Evolutionary conservation across 371 early-diverging fungal species (phyloP).

Genomic region (Apophysomyces sp.): DNA sequence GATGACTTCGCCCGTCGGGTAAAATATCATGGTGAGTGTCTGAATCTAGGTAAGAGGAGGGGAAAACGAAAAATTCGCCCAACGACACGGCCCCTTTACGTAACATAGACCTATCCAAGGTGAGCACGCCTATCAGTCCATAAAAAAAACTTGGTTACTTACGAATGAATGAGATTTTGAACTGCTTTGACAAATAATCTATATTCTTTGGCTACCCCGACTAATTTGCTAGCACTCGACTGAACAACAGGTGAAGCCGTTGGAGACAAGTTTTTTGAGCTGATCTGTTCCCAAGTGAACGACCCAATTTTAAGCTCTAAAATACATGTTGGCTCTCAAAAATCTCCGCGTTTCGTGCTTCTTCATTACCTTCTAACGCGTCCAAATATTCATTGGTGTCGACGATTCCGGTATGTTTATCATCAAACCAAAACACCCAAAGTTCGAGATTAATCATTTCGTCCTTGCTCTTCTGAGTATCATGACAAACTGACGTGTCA

Average conservation of each 20-base stretch:
- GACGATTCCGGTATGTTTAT: conserved; percentile 42
- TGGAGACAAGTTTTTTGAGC: conserved; percentile 30
- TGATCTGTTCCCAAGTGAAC: conserved; percentile 45
- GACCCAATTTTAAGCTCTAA: conserved; percentile 41
- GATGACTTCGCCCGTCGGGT: not conserved
- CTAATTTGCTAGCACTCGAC: conserved; percentile 20
- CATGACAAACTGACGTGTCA: not conserved
- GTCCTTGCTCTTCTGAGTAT: conserved; percentile 8
- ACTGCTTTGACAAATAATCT: conserved; percentile 36
- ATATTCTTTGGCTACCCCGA: conserved; percentile 38
- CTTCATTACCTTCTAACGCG: conserved; percentile 33
- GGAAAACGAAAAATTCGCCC: conserved; percentile 44
- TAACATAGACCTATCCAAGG: conserved; percentile 31
- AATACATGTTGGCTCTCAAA: not conserved
- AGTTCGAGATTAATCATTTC: conserved; percentile 22
- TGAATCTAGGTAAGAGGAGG: conserved; percentile 2
- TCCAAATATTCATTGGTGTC: conserved; percentile 30
- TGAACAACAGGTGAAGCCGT: conserved; percentile 34
- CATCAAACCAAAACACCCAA: conserved; percentile 56
- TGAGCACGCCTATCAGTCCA: not conserved
- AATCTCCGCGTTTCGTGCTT: not conserved
- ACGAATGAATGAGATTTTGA: conserved; percentile 37
- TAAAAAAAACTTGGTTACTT: conserved; percentile 11
- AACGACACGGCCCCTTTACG: conserved; percentile 34
- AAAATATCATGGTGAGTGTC: not conserved